These are phyloP conservation scores for Cytospora chrysosperma DNA, from an alignment of 2,329 filamentous ascomycete genomes.

Conservation along the genomic window DNA sequence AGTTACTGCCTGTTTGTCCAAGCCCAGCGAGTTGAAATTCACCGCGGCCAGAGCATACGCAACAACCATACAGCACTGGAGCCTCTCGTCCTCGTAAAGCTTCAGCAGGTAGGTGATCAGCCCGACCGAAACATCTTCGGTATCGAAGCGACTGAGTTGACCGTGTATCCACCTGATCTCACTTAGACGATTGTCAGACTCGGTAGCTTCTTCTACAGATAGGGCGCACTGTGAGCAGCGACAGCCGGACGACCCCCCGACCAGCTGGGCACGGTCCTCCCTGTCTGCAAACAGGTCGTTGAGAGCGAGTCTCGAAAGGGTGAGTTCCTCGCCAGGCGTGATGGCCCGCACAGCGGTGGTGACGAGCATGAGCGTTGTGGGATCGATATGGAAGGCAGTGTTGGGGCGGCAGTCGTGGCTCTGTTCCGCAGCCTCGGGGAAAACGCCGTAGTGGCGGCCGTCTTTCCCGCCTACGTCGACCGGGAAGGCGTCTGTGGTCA, in stretches of 20 bases:
- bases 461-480: constrained; percentile 32
- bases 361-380: constrained; percentile 37
- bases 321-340: constrained; percentile 37
- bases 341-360: constrained; percentile 39
- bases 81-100: constrained; percentile 35
- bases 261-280: constrained; percentile 30
- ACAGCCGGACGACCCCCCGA: constrained; percentile 41
- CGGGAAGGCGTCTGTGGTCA: constrained; percentile 39
- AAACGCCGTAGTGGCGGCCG: constrained; percentile 35
- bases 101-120: constrained; percentile 32
- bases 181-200: constrained; percentile 35
- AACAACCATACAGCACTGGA: constrained; percentile 36
- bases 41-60: constrained; percentile 40
- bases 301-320: constrained; percentile 38
- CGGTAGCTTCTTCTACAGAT: constrained; percentile 22
- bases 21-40: constrained; percentile 39
- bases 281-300: constrained; percentile 31
- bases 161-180: constrained; percentile 32
- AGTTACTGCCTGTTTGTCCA: constrained; percentile 32
- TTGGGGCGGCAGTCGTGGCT: constrained; percentile 44
- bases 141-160: constrained; percentile 28
- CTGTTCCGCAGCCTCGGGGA: constrained; percentile 36
- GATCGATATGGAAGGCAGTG: constrained; percentile 36
- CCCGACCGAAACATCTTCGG: constrained; percentile 30
- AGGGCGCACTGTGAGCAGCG: constrained; percentile 34